Evolutionary conservation across 805 yeast genomes (phyloP).

Genomic region (Saccharomyces eubayanus): DNA sequence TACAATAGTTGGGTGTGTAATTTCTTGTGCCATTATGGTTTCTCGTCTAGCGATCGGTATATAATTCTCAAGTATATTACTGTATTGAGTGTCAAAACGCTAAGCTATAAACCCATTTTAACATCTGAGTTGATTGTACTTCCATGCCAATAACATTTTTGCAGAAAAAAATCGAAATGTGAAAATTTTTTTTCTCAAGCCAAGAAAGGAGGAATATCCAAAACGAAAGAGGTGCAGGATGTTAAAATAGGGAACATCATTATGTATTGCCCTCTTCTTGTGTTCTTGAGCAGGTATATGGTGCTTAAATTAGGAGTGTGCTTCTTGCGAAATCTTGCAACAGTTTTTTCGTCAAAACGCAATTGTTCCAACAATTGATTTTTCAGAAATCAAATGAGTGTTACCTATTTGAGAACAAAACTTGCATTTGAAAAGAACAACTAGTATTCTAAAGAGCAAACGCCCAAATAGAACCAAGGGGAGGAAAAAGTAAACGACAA

Average conservation of each 20-base stretch:
- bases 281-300: background rate
- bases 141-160: background rate
- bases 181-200: background rate
- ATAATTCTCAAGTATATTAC: background rate
- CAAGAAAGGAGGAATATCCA: background rate
- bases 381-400: background rate
- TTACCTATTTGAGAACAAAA: background rate
- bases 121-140: background rate
- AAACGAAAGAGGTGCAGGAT: background rate
- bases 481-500: slow-evolving; percentile 1
- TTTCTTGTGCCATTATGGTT: slow-evolving; percentile 27
- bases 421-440: background rate
- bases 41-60: background rate
- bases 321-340: background rate
- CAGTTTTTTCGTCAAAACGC: background rate
- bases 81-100: background rate
- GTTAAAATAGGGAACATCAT: background rate
- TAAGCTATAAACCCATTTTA: background rate
- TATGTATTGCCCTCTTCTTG: background rate
- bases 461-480: background rate
- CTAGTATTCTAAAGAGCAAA: background rate
- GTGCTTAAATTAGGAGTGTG: background rate
- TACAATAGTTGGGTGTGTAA: slow-evolving; percentile 37
- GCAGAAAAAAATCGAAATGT: background rate
- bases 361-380: background rate